Conservation (phyloP, 305 asterid genomes). For the Fraxinus latifolia region DNA sequence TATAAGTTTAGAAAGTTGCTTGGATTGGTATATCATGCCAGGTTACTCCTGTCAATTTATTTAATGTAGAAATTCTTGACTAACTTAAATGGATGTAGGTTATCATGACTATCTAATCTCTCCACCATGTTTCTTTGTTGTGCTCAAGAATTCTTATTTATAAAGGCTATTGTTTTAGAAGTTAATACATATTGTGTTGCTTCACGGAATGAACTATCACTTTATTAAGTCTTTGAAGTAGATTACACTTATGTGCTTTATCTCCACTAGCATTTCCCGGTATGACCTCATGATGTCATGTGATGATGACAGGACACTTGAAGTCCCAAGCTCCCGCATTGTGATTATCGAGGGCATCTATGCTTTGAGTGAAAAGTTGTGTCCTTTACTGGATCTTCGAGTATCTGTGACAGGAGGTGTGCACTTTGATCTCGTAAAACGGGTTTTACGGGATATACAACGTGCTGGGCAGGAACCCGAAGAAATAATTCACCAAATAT, state of each 20-base stretch:
- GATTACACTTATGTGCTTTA: constrained; percentile 10
- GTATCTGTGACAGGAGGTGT: constrained; percentile 98
- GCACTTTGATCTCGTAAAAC: constrained; percentile 97
- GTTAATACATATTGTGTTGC: background rate
- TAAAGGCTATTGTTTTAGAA: background rate
- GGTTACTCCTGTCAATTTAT: constrained; percentile 4
- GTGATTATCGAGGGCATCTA: constrained; percentile 94
- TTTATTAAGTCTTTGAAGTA: constrained; percentile 7
- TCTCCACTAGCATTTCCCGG: constrained; percentile 5
- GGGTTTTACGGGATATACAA: constrained; percentile 95
- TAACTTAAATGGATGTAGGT: constrained; percentile 10
- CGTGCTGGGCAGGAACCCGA: constrained; percentile 98
- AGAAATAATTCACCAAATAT: constrained; percentile 97
- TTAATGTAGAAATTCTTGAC: constrained; percentile 3
- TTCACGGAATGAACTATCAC: constrained; percentile 8
- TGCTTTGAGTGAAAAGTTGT: constrained; percentile 83
- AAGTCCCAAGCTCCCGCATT: constrained; percentile 90
- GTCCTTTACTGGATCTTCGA: constrained; percentile 85
- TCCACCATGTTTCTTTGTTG: background rate
- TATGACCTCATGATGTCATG: constrained; percentile 28
- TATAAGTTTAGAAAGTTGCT: constrained; percentile 12
- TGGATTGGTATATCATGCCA: constrained; percentile 7
- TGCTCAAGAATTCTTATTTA: constrained; percentile 1
- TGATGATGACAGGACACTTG: constrained; percentile 72
- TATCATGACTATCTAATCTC: background rate